These are phyloP conservation scores for Parachaetomium inaequale DNA, from an alignment of 495 filamentous ascomycete genomes.

Conservation along the genomic window DNA sequence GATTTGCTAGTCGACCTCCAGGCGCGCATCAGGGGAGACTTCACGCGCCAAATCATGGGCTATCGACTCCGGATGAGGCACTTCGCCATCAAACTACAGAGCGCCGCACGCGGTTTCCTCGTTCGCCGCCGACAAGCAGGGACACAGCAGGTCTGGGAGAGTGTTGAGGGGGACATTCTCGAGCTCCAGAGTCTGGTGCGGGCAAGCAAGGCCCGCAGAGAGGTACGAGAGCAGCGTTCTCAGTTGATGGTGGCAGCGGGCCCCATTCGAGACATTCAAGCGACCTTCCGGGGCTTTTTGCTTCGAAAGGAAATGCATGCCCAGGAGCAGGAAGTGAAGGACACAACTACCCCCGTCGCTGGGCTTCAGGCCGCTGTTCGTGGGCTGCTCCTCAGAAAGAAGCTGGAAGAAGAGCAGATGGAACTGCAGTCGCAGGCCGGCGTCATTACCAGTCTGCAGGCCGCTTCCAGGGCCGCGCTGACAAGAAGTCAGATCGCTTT, in stretches of 20 bases:
- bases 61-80: conserved; percentile 75
- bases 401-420: conserved; percentile 29
- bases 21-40: conserved; percentile 71
- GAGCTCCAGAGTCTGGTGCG: conserved; percentile 81
- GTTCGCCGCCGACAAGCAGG: conserved; percentile 59
- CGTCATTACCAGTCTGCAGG: conserved; percentile 19
- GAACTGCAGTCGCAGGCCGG: conserved; percentile 7
- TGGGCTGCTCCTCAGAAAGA: conserved; percentile 46
- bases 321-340: conserved; percentile 53
- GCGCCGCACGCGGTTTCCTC: conserved; percentile 73
- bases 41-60: conserved; percentile 64
- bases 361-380: conserved; percentile 52
- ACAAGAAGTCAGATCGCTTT: conserved; percentile 34
- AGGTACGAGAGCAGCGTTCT: conserved; percentile 61
- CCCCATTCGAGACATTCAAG: conserved; percentile 65
- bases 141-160: conserved; percentile 64
- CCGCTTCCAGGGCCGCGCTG: conserved; percentile 41
- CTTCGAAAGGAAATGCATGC: conserved; percentile 46
- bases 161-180: conserved; percentile 67
- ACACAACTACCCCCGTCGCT: conserved; percentile 43
- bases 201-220: conserved; percentile 66
- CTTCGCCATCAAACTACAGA: conserved; percentile 75
- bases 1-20: conserved; percentile 75
- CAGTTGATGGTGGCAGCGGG: conserved; percentile 55
- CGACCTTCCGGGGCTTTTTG: conserved; percentile 59